phyloP scores from a whole-genome alignment of 495 filamentous ascomycete species.

The Penicillium silybi region DNA sequence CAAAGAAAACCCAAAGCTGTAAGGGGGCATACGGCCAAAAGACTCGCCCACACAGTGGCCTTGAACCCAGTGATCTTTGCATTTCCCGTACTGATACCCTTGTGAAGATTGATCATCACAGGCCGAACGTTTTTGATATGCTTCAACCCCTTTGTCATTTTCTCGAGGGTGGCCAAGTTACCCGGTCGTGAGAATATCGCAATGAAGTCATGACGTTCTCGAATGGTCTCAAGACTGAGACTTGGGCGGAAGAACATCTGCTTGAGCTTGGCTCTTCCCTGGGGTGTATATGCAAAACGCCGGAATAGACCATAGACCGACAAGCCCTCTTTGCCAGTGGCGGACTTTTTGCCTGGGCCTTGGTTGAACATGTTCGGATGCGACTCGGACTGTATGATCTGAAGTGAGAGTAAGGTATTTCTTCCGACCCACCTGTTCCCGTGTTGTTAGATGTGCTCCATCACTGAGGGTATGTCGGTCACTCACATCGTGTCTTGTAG shows the following conservation, averaged over 20 bases:
- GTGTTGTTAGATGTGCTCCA: neutral
- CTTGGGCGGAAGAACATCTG: constrained; percentile 85
- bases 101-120: constrained; percentile 66
- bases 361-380: constrained; percentile 83
- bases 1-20: constrained; percentile 1
- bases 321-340: constrained; percentile 80
- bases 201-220: constrained; percentile 70
- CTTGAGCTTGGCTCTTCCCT: constrained; percentile 72
- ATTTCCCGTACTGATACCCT: constrained; percentile 64
- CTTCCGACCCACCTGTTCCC: constrained; percentile 66
- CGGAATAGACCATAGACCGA: constrained; percentile 84
- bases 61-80: constrained; percentile 56
- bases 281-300: constrained; percentile 72
- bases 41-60: constrained; percentile 66
- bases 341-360: constrained; percentile 62
- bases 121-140: constrained; percentile 77
- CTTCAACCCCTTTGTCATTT: constrained; percentile 60
- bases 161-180: constrained; percentile 54
- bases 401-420: constrained; percentile 76
- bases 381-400: constrained; percentile 79
- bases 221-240: constrained; percentile 60
- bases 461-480: neutral
- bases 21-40: constrained; percentile 45
- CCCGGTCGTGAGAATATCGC: constrained; percentile 64
- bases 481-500: constrained; percentile 69